Evolutionary conservation across 257 asterid species (phyloP), one percentile per base, ranked within the genome.

Genomic region (Craterostigma plantagineum): DNA sequence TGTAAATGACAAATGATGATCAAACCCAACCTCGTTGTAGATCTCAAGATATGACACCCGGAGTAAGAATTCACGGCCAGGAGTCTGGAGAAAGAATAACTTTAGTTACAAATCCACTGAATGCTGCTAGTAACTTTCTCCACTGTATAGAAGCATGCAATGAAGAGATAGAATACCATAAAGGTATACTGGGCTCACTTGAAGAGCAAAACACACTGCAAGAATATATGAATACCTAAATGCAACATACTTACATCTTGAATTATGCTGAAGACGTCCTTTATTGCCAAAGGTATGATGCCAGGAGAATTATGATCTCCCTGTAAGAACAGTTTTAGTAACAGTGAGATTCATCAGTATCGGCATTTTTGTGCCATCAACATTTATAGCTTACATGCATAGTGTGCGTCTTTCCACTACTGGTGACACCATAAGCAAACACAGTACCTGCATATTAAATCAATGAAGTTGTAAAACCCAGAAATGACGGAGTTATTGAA

Each of bases 341-440:
- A 23, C 30, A 23, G 30, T 23, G 30, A 23, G 30, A 23, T 6
- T 23, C 6, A n/a, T n/a, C n/a, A n/a, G n/a, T n/a, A n/a, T n/a
- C n/a, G n/a, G n/a, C n/a, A n/a, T n/a, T n/a, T n/a, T n/a, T n/a
- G n/a, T n/a, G n/a, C n/a, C n/a, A n/a, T n/a, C n/a, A n/a, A n/a
- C n/a, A n/a, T n/a, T n/a, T n/a, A n/a, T n/a, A n/a, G n/a, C 96
- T 75, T 69, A 90, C 99, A 69, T 90, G 99, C 99, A 90, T 90
- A 38, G 99, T 90, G 63, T 90, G 92, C 23, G 99, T 90, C 81
- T 90, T 90, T 60, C 99, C 99, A 67, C 96, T 90, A 52, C 96
- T 90, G 33, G 99, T 90, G 61, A 90, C 99, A 58, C 99, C 99
- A 67, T 90, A 90, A 58, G 99, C 99, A 77, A 90, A 90, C 44